These are phyloP conservation scores for Penicillium brasilianum DNA, from an alignment of 2,329 filamentous ascomycete genomes.

Conservation along the genomic window DNA sequence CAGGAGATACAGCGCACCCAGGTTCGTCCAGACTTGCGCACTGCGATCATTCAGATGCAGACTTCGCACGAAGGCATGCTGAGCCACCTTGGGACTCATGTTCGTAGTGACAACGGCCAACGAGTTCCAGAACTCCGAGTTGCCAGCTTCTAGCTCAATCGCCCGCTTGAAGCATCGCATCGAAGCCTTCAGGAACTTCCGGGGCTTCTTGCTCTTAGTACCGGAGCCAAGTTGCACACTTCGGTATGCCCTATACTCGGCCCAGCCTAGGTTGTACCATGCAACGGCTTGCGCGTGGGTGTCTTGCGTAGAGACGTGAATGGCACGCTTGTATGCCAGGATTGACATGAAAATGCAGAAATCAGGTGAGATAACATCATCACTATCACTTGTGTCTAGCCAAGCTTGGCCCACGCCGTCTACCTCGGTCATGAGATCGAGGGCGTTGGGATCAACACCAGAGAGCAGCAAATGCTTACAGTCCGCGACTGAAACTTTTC, in stretches of 20 bases:
- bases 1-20: slow-evolving; percentile 83
- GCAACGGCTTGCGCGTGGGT: slow-evolving; percentile 90
- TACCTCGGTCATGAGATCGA: slow-evolving; percentile 68
- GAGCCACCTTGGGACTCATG: slow-evolving; percentile 83
- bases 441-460: slow-evolving; percentile 56
- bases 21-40: slow-evolving; percentile 84
- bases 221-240: slow-evolving; percentile 58
- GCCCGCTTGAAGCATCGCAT: slow-evolving; percentile 92
- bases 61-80: slow-evolving; percentile 91
- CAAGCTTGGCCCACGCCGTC: slow-evolving; percentile 64
- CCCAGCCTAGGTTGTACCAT: slow-evolving; percentile 96
- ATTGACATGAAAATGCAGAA: slow-evolving; percentile 73
- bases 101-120: slow-evolving; percentile 87
- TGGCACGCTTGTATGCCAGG: slow-evolving; percentile 83
- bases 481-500: slow-evolving; percentile 63
- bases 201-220: slow-evolving; percentile 57
- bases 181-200: slow-evolving; percentile 75
- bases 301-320: slow-evolving; percentile 74
- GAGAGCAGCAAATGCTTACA: slow-evolving; percentile 64
- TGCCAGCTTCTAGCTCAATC: slow-evolving; percentile 93
- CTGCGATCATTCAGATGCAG: slow-evolving; percentile 90
- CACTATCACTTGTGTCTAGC: slow-evolving; percentile 40
- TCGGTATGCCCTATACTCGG: slow-evolving; percentile 79
- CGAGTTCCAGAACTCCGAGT: slow-evolving; percentile 96
- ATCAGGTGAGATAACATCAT: slow-evolving; percentile 47